Base-by-base conservation (phyloP, 495 filamentous ascomycete species). In the Penicillium maclennaniae region DNA sequence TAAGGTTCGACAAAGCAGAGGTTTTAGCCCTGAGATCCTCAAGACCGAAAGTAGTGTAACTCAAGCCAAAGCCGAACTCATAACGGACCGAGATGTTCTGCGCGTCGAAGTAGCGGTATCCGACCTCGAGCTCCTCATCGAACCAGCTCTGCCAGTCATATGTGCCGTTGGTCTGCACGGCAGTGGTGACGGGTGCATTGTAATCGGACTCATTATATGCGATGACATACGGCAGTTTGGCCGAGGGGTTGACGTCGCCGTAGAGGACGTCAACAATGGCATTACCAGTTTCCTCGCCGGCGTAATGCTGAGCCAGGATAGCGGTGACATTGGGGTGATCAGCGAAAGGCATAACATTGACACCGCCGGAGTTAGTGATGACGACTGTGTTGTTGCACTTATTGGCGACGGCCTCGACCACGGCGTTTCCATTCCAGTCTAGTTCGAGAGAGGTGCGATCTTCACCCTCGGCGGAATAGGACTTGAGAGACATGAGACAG, bases 11-110 rank as follows among this genome's bases (percentile, higher is more conserved):
- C 23, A 23, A 5, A 23, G 23, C 23, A 5, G 23, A 23, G 23
- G 23, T 2, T 31, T 66, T 45, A 19, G 79, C 51, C 1, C 54
- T 20, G 1, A 84, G 68, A 20, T 56, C 60, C 1, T 74, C 68
- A 53, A 77, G 81, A 15, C 66, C 54, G 64, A 87, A 89, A 1
- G 77, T 83, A 6, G 85, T 87, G 64, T 88, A 88, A 47, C 76
- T 78, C 3, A 87, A 65, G 0, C 86, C 86, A 47, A 81, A 87
- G 6, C 85, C 87, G 51, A 88, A 90, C 55, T 84, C 81, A 53
- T 82, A 88, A 6, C 80, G 69, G 1, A 83, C 81, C 6, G 67
- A 68, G 49, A 87, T 78, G 38, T 82, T 77, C 21, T 76, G 60
- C 36, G 71, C 73, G 55, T 88, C 83, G 49, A 89, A 88, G 49